Conservation (phyloP, 129 eudicot genomes). For the Helichrysum umbraculigerum region DNA sequence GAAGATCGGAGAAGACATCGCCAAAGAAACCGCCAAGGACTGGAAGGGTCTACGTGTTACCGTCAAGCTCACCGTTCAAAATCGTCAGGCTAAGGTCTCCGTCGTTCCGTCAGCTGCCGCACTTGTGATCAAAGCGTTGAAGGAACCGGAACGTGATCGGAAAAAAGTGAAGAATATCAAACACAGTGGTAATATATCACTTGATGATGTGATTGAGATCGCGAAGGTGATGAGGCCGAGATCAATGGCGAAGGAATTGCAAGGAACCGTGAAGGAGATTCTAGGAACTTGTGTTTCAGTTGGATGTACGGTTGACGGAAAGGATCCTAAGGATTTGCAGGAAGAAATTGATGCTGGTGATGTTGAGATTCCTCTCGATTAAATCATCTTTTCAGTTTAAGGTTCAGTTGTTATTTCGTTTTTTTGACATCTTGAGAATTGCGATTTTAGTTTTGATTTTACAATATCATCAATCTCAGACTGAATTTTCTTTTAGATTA, state of each 20-base stretch:
- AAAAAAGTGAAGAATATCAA: conserved; percentile 78
- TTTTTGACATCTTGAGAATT: background rate
- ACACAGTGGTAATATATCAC: conserved; percentile 60
- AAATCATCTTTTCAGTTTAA: background rate
- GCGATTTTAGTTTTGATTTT: background rate
- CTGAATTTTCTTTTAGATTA: background rate
- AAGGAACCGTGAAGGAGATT: conserved; percentile 78
- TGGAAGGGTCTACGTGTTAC: conserved; percentile 94
- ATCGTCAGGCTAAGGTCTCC: conserved; percentile 86
- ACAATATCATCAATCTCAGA: background rate
- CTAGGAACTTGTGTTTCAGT: conserved; percentile 72
- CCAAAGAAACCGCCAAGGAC: conserved; percentile 83
- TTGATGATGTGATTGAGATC: conserved; percentile 75
- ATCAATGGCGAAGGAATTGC: conserved; percentile 73
- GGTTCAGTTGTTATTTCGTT: background rate
- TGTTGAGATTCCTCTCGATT: conserved; percentile 63
- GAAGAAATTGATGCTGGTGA: conserved; percentile 63
- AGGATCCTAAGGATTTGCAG: conserved; percentile 78
- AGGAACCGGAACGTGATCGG: conserved; percentile 84
- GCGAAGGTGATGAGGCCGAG: conserved; percentile 65
- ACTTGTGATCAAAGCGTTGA: conserved; percentile 77
- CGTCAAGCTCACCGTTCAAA: conserved; percentile 86
- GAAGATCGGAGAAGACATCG: conserved; percentile 81
- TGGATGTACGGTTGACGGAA: conserved; percentile 74
- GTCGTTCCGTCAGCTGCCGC: conserved; percentile 95